A percentile compares a stretch with the other conserved stretches of the same genome.
Evolutionary conservation across 2,329 filamentous ascomycete genomes (phyloP).

Genomic region (Pseudogymnoascus sp.): DNA sequence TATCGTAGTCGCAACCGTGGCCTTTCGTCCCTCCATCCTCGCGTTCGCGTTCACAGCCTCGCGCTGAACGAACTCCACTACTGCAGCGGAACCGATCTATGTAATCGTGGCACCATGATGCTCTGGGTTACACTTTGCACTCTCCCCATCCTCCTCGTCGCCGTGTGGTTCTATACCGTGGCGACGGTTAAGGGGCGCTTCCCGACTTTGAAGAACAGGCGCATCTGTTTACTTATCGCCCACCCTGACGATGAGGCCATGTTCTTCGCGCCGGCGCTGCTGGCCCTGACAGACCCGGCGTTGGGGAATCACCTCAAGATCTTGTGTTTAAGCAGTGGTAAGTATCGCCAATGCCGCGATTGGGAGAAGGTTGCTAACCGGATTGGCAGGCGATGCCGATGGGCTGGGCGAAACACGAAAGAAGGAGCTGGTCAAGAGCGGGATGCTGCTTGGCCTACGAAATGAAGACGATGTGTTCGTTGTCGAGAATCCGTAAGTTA

Average conservation of each 20-base stretch:
- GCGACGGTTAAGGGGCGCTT: conserved; percentile 39
- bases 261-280: conserved; percentile 90
- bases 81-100: conserved; percentile 3
- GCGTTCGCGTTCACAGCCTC: conserved; percentile 7
- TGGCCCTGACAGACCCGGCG: conserved; percentile 72
- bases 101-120: conserved; percentile 8
- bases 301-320: conserved; percentile 90
- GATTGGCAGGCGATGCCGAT: conserved; percentile 63
- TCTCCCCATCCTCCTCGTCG: conserved; percentile 35
- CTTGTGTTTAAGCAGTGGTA: conserved; percentile 80
- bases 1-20: conserved; percentile 6
- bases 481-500: conserved; percentile 63
- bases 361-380: conserved; percentile 16
- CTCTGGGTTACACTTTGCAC: conserved; percentile 22
- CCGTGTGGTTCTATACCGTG: conserved; percentile 31
- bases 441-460: conserved; percentile 65
- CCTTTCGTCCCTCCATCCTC: conserved; percentile 2
- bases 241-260: conserved; percentile 99
- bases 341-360: conserved; percentile 17
- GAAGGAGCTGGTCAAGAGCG: conserved; percentile 76
- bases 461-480: conserved; percentile 74
- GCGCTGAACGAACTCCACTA: conserved; percentile 1
- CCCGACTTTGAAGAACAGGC: conserved; percentile 69
- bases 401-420: conserved; percentile 78
- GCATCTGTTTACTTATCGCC: conserved; percentile 86